phyloP scores from a whole-genome alignment of 495 filamentous ascomycete genomes.

The Lasiosphaeria miniovina region DNA sequence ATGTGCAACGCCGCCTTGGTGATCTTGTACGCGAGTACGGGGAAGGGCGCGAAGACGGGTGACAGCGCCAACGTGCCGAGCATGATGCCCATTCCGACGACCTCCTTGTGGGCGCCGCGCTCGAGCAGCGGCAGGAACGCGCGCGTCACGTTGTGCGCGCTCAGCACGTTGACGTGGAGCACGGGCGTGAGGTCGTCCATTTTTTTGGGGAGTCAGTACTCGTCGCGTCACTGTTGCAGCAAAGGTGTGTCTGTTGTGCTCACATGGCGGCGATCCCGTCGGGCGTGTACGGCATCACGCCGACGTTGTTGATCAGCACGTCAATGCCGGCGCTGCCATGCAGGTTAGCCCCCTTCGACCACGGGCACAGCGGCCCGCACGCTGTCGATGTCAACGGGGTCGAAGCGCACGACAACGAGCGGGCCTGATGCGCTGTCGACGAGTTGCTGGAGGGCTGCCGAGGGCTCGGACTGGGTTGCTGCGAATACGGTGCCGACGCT shows the following conservation, averaged over 20 bases:
- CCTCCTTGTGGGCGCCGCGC: constrained; percentile 44
- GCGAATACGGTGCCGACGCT: not conserved
- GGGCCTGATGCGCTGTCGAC: constrained; percentile 25
- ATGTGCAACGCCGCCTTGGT: constrained; percentile 52
- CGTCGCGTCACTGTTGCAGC: constrained; percentile 4
- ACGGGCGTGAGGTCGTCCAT: constrained; percentile 38
- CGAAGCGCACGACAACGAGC: constrained; percentile 31
- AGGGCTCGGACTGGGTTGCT: constrained; percentile 18
- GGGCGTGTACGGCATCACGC: constrained; percentile 23
- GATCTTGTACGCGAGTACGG: constrained; percentile 49
- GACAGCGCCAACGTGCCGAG: constrained; percentile 43
- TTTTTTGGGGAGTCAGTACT: constrained; percentile 2
- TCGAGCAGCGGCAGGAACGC: constrained; percentile 47
- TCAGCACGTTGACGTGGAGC: constrained; percentile 47
- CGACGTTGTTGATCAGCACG: constrained; percentile 21
- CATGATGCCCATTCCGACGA: constrained; percentile 49
- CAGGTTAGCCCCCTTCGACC: constrained; percentile 27
- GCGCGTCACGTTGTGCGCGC: constrained; percentile 41
- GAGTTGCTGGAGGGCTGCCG: constrained; percentile 29
- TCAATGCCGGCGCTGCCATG: constrained; percentile 36
- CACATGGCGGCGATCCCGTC: constrained; percentile 24
- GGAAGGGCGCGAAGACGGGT: constrained; percentile 14
- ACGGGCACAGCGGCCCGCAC: constrained; percentile 23
- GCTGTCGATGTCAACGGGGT: constrained; percentile 32
- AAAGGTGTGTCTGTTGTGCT: not conserved